A percentile compares a stretch with the other conserved stretches of the same genome.
Conservation (phyloP, 331 rosid genomes). For the Cydonia oblonga region DNA sequence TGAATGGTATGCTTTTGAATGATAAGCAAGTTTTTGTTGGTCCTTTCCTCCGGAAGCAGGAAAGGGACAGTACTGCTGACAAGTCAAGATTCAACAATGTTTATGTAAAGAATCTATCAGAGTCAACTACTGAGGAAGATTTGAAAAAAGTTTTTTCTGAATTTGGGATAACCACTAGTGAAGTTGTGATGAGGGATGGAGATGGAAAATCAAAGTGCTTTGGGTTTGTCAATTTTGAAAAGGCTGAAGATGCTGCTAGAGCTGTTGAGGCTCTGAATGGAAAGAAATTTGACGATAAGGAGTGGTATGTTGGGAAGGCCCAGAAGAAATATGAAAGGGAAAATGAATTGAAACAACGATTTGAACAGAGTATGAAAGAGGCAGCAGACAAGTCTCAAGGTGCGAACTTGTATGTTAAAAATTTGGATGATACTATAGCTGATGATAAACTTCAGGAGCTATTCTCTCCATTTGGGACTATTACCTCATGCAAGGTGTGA, state of each 20-base stretch:
- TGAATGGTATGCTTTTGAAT: slow-evolving; percentile 89
- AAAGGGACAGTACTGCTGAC: slow-evolving; percentile 53
- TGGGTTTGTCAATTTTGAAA: slow-evolving; percentile 91
- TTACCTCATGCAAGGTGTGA: slow-evolving; percentile 91
- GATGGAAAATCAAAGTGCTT: slow-evolving; percentile 92
- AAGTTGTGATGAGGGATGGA: slow-evolving; percentile 84
- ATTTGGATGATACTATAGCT: slow-evolving; percentile 62
- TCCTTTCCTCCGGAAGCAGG: slow-evolving; percentile 98
- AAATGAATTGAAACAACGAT: slow-evolving; percentile 56
- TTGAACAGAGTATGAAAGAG: slow-evolving; percentile 93
- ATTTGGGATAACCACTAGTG: slow-evolving; percentile 73
- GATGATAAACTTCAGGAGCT: slow-evolving; percentile 86
- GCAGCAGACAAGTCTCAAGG: slow-evolving; percentile 95
- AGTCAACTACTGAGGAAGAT: slow-evolving; percentile 76
- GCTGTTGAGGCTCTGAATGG: slow-evolving; percentile 89
- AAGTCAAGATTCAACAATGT: slow-evolving; percentile 70
- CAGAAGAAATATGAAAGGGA: slow-evolving; percentile 98
- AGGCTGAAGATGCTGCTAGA: slow-evolving; percentile 75
- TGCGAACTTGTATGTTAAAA: slow-evolving; percentile 79
- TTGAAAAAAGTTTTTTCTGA: slow-evolving; percentile 54
- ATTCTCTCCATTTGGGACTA: slow-evolving; percentile 65
- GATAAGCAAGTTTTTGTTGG: slow-evolving; percentile 96
- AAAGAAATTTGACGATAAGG: slow-evolving; percentile 69
- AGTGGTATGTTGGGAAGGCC: slow-evolving; percentile 97
- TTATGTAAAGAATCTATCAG: slow-evolving; percentile 76